A percentile compares a stretch with the other conserved stretches of the same genome.
Evolutionary conservation across 352 stramenopile species (phyloP).

Genomic region (Aphanomyces astaci): DNA sequence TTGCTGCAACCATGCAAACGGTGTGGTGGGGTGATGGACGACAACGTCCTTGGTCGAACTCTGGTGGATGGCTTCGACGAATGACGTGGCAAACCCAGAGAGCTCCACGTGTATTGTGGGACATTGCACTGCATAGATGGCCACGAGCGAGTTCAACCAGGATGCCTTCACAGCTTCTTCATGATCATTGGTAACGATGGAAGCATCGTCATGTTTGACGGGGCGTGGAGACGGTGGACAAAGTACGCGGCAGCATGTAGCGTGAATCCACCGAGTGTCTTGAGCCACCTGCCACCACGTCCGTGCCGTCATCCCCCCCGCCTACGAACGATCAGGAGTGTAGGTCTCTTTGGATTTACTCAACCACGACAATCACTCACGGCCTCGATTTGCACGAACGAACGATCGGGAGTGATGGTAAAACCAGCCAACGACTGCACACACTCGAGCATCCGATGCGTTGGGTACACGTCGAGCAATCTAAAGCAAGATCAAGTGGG

Average conservation of each 20-base stretch:
- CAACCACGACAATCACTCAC: background rate
- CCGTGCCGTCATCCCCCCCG: background rate
- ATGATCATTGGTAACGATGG: background rate
- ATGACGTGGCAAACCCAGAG: background rate
- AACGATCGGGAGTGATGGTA: too few relatives aligned
- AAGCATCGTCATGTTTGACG: background rate
- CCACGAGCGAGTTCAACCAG: too few relatives aligned
- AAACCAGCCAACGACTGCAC: conserved; percentile 1
- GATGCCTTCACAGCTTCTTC: too few relatives aligned
- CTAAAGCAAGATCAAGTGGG: background rate
- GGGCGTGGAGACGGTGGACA: background rate
- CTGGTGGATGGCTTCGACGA: background rate
- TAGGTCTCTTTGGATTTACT: background rate
- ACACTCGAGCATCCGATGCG: background rate
- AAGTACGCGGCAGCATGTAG: background rate
- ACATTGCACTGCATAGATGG: too few relatives aligned
- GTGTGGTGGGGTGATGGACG: too few relatives aligned
- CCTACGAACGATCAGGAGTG: background rate
- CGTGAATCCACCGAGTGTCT: background rate
- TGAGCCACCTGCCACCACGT: background rate
- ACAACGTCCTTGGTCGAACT: background rate
- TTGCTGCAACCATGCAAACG: background rate
- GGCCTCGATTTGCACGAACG: background rate
- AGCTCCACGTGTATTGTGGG: too few relatives aligned
- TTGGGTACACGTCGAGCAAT: background rate